phyloP scores from a whole-genome alignment of 257 asterid species.

The Solanum phureja region DNA sequence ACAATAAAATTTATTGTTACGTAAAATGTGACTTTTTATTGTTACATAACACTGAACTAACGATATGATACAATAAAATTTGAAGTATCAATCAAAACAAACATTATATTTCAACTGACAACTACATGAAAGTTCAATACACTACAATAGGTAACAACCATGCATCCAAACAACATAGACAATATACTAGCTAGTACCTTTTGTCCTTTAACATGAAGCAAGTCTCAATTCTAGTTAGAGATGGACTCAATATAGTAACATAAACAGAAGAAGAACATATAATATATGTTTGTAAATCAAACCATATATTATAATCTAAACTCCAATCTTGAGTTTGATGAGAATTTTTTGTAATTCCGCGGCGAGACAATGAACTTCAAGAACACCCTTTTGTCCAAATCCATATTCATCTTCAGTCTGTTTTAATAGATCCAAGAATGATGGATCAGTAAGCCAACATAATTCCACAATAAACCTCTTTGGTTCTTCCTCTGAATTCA shows the following conservation, averaged over 20 bases:
- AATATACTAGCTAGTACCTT: not conserved
- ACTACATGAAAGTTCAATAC: not conserved
- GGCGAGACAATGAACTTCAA: constrained; percentile 19
- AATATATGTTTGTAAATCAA: not conserved
- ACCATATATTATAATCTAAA: not conserved
- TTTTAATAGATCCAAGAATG: constrained; percentile 14
- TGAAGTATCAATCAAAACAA: not conserved
- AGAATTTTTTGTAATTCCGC: constrained; percentile 15
- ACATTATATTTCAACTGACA: not conserved
- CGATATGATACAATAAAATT: no score
- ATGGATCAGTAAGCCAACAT: constrained; percentile 12
- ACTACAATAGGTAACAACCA: not conserved
- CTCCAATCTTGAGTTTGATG: constrained; percentile 1
- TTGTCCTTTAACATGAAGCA: not conserved
- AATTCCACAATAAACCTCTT: constrained; percentile 15
- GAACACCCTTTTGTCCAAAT: constrained; percentile 19
- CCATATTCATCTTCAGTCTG: constrained; percentile 25
- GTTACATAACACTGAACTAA: no score
- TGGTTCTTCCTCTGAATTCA: not conserved
- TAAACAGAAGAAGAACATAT: not conserved
- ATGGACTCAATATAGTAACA: not conserved
- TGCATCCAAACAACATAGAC: not conserved
- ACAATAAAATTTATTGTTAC: no score
- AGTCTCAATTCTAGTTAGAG: not conserved
- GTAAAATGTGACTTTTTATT: no score